Evolutionary conservation across 2,329 filamentous ascomycete species (phyloP).

Genomic region (Beauveria australis): DNA sequence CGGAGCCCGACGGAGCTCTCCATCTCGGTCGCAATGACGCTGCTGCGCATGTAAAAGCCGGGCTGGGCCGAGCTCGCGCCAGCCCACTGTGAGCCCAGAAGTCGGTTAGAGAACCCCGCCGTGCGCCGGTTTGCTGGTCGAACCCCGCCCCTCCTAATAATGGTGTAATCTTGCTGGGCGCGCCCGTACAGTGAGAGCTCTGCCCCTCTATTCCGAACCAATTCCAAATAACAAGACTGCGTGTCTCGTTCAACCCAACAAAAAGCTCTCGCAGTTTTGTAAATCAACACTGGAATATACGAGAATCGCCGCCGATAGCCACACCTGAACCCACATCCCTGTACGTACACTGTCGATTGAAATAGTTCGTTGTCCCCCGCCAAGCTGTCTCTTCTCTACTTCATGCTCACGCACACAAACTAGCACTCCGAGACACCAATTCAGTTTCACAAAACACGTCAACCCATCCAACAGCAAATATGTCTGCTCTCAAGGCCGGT

Average conservation of each 20-base stretch:
- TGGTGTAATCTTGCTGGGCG: slow-evolving; percentile 1
- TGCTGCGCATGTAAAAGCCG: not conserved
- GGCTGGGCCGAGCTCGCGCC: not conserved
- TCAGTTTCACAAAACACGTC: slow-evolving; percentile 4
- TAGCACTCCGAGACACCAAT: not conserved
- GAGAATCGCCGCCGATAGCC: not conserved
- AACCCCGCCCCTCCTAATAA: not conserved
- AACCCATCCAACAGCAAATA: slow-evolving; percentile 20
- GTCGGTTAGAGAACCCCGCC: not conserved
- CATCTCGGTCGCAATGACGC: not conserved
- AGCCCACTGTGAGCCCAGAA: too few relatives aligned
- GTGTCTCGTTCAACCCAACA: not conserved
- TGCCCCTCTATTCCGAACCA: slow-evolving; percentile 1
- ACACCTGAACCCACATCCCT: not conserved
- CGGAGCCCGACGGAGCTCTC: not conserved
- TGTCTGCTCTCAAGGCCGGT: slow-evolving; percentile 66
- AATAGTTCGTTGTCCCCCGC: not conserved
- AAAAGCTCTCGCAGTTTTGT: not conserved
- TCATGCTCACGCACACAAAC: not conserved
- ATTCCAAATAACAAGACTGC: slow-evolving; percentile 8
- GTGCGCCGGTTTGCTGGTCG: not conserved
- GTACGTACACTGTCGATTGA: slow-evolving; percentile 4
- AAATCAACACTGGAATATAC: not conserved
- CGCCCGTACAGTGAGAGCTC: not conserved
- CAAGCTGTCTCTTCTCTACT: not conserved